A percentile compares a stretch with the other conserved stretches of the same genome.
Conservation (phyloP, 805 yeast genomes). For the Nakazawaea anatomiae region DNA sequence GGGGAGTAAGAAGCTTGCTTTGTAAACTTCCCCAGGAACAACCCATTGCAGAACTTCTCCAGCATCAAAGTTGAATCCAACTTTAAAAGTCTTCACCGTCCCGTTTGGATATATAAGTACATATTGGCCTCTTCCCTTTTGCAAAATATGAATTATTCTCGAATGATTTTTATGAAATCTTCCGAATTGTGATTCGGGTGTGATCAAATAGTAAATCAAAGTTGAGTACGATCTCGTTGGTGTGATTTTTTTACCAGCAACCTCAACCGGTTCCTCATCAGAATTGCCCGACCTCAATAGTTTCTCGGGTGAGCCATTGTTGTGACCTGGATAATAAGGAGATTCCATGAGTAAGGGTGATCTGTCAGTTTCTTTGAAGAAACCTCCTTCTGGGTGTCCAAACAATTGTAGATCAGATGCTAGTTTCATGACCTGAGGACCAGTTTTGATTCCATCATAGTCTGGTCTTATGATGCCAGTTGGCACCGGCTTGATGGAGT, state of each 20-base stretch:
- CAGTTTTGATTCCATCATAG: conserved; percentile 17
- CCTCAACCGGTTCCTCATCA: conserved; percentile 1
- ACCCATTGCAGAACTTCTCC: conserved; percentile 58
- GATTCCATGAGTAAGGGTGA: conserved; percentile 36
- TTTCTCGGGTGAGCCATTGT: conserved; percentile 14
- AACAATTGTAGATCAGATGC: conserved; percentile 29
- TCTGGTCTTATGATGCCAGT: conserved; percentile 16
- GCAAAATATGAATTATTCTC: conserved; percentile 51
- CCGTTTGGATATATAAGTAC: conserved; percentile 50
- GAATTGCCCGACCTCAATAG: conserved; percentile 10
- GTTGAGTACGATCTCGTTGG: conserved; percentile 39
- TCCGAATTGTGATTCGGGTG: conserved; percentile 46
- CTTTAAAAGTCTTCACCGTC: conserved; percentile 39
- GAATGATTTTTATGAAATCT: conserved; percentile 44
- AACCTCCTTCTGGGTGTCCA: conserved; percentile 53
- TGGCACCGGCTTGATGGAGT: conserved; percentile 16
- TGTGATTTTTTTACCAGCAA: conserved; percentile 6
- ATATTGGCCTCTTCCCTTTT: conserved; percentile 50
- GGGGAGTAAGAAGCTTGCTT: conserved; percentile 47
- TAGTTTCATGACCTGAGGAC: conserved; percentile 21
- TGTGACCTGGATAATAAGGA: conserved; percentile 29
- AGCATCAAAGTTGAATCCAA: conserved; percentile 40
- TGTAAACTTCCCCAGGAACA: conserved; percentile 55
- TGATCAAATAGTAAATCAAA: conserved; percentile 45
- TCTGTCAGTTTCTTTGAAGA: conserved; percentile 50